Conservation (phyloP, 441 rosid genomes). For the Arabidopsis lyrata region DNA sequence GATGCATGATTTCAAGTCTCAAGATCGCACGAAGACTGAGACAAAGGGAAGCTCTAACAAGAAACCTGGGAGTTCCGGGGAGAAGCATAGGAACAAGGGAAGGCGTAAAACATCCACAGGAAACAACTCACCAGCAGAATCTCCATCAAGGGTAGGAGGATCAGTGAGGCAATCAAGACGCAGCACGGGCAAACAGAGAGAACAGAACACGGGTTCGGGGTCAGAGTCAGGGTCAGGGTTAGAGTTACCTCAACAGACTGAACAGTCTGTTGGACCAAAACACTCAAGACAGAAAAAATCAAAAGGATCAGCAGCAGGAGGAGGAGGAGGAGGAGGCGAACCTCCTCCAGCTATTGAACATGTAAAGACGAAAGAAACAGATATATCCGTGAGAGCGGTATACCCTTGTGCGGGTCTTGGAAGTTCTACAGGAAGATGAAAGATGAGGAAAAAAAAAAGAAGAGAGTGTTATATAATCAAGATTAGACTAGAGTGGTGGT, state of each 20-base stretch:
- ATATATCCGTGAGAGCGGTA: constrained; percentile 29
- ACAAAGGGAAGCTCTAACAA: constrained; percentile 38
- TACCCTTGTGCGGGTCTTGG: constrained; percentile 38
- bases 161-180: constrained; percentile 43
- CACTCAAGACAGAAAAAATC: constrained; percentile 32
- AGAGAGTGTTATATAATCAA: background rate
- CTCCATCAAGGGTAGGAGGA: constrained; percentile 41
- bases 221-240: constrained; percentile 36
- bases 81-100: constrained; percentile 38
- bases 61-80: constrained; percentile 30
- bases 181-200: constrained; percentile 41
- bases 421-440: constrained; percentile 40
- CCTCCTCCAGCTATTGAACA: constrained; percentile 8
- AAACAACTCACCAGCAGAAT: constrained; percentile 42
- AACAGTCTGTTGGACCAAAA: constrained; percentile 25
- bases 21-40: constrained; percentile 21
- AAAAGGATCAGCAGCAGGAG: constrained; percentile 12
- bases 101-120: constrained; percentile 44
- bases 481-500: constrained; percentile 40
- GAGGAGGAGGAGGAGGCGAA: constrained; percentile 27
- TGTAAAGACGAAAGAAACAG: constrained; percentile 31
- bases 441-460: constrained; percentile 21
- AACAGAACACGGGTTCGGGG: constrained; percentile 28
- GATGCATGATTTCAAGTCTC: constrained; percentile 47
- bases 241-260: constrained; percentile 28